Percentiles rank a stretch among this genome's conserved stretches.
Evolutionary conservation across 2,329 filamentous ascomycete species (phyloP).

Genomic region (Metarhizium humberi): DNA sequence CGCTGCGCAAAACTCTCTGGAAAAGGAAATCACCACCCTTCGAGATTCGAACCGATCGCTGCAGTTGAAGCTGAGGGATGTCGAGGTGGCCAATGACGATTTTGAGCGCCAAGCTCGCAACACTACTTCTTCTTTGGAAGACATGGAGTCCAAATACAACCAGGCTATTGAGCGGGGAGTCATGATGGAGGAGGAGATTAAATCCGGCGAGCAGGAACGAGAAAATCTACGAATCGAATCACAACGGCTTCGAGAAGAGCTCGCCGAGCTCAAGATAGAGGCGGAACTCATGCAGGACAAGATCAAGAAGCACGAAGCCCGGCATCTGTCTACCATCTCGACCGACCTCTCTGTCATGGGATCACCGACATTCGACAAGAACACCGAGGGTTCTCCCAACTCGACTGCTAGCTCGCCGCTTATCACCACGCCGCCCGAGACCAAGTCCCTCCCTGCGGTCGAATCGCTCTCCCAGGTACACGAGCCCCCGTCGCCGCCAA

Average conservation of each 20-base stretch:
- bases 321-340: constrained; percentile 49
- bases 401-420: constrained; percentile 90
- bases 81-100: constrained; percentile 96
- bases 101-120: constrained; percentile 94
- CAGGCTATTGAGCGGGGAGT: constrained; percentile 85
- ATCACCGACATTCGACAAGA: constrained; percentile 64
- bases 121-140: constrained; percentile 90
- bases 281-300: constrained; percentile 92
- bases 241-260: constrained; percentile 81
- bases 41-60: constrained; percentile 76
- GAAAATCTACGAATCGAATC: constrained; percentile 82
- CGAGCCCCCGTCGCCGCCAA: constrained; percentile 86
- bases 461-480: constrained; percentile 54
- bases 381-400: constrained; percentile 63
- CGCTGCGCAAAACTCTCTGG: constrained; percentile 71
- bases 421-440: constrained; percentile 71
- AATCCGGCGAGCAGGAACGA: constrained; percentile 81
- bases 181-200: constrained; percentile 92
- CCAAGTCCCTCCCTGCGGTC: constrained; percentile 52
- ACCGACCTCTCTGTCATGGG: constrained; percentile 55
- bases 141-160: constrained; percentile 96
- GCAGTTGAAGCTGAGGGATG: constrained; percentile 79
- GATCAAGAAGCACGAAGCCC: constrained; percentile 60
- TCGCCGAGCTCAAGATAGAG: constrained; percentile 90
- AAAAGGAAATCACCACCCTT: constrained; percentile 91